These are phyloP conservation scores for Wickerhamiella vanderwaltii DNA, from an alignment of 805 yeast genomes.

Conservation along the genomic window DNA sequence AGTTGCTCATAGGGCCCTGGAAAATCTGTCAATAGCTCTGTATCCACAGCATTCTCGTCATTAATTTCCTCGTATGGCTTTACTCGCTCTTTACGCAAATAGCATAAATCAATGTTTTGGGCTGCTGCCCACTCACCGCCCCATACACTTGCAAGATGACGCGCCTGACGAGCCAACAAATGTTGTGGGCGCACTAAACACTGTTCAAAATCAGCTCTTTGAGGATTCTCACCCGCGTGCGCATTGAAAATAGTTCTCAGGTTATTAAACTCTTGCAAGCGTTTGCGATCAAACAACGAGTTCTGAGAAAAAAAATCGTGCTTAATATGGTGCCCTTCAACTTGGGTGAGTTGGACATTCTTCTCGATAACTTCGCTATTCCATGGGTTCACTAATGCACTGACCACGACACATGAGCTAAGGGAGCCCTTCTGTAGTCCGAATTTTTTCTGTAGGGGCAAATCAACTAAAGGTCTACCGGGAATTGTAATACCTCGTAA, in stretches of 20 bases:
- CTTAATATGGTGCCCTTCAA: background rate
- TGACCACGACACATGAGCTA: background rate
- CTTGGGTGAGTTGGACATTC: background rate
- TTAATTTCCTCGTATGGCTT: constrained; percentile 3
- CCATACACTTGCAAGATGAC: constrained; percentile 8
- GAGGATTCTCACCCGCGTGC: background rate
- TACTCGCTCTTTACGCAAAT: constrained; percentile 6
- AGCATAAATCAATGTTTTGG: constrained; percentile 7
- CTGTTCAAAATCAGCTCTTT: constrained; percentile 2
- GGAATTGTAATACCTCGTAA: background rate
- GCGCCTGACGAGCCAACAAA: constrained; percentile 4
- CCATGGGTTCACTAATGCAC: constrained; percentile 8
- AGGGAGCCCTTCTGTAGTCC: background rate
- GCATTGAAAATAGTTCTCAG: background rate
- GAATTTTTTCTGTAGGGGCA: background rate
- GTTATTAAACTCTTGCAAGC: background rate
- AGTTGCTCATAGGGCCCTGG: constrained; percentile 16
- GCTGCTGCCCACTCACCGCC: constrained; percentile 8
- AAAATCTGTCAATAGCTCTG: constrained; percentile 7
- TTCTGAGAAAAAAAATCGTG: background rate
- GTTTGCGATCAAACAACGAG: constrained; percentile 1
- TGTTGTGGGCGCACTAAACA: background rate
- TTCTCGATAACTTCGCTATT: background rate
- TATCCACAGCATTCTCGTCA: constrained; percentile 8
- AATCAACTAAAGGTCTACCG: background rate